A percentile compares a stretch with the other conserved stretches of the same genome.
Conservation (phyloP, 352 stramenopile species). For the Phytophthora meadii region DNA sequence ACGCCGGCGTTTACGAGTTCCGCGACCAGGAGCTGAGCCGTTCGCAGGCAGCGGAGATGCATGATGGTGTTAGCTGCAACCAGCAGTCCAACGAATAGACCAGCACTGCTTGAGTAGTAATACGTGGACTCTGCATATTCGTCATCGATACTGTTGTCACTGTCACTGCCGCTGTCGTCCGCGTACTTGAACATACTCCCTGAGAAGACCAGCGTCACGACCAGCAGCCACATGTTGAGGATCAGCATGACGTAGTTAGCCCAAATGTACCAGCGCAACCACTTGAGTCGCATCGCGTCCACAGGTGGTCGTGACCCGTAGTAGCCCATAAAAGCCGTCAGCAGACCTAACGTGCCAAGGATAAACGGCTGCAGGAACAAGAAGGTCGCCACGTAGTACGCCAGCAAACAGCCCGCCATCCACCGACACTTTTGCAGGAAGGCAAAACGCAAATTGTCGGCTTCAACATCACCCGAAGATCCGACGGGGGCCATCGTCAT, state of each 20-base stretch:
- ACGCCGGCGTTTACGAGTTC: constrained; percentile 41
- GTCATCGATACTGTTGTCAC: constrained; percentile 29
- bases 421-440: constrained; percentile 70
- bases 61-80: constrained; percentile 64
- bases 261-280: constrained; percentile 72
- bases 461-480: constrained; percentile 28
- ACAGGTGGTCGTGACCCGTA: constrained; percentile 66
- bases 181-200: constrained; percentile 23
- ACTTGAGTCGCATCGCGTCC: constrained; percentile 67
- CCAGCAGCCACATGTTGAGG: constrained; percentile 72
- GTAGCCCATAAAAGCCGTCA: constrained; percentile 74
- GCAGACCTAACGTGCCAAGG: constrained; percentile 58
- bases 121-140: constrained; percentile 32
- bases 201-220: constrained; percentile 55
- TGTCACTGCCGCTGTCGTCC: constrained; percentile 16
- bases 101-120: constrained; percentile 48
- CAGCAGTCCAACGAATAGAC: constrained; percentile 59
- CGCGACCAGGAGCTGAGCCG: constrained; percentile 32
- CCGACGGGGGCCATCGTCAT: constrained; percentile 37
- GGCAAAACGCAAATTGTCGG: constrained; percentile 56
- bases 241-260: constrained; percentile 76
- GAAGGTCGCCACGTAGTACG: constrained; percentile 74
- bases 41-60: constrained; percentile 62
- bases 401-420: constrained; percentile 66
- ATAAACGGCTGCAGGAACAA: constrained; percentile 82